Evolutionary conservation across 495 filamentous ascomycete species (phyloP), one percentile per base, ranked within the genome.

Genomic region (Aspergillus conjunctus): DNA sequence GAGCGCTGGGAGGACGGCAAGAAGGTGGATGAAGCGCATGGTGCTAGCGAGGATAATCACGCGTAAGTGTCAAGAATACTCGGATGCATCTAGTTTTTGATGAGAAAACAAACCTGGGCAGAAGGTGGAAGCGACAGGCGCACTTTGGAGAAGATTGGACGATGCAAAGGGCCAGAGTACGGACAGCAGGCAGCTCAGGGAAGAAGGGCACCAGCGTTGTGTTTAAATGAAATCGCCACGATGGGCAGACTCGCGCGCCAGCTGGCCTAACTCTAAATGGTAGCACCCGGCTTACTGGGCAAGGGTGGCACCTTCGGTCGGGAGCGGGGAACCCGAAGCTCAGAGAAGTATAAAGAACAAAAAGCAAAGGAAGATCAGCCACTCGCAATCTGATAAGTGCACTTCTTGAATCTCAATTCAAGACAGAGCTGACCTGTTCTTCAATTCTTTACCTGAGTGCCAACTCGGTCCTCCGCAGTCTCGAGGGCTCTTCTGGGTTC

Each of bases 1-100:
- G 67, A 94, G 78, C 21, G 88, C 80, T 59, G 90, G 87, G 65
- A 91, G 81, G 60, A 91, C 79, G 37, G 87, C 63, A 63, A 90
- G 73, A 26, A 83, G 60, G 51, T 84, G 79, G 61, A 86, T 79
- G 76, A 90, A 83, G 70, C 87, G 90, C 90, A 93, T 93, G 70
- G 60, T 70, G 67, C 59, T 67, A 31, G 30, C 17, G 34, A 41
- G 14, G 37, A 33, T 26, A 49, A 58, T 41, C 50, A 61, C 59
- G 59, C 45, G 61, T 60, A 58, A 52, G 50, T 66, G 41, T 59
- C 54, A 43, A 26, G 22, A 37, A 17, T 49, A 34, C 49, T 44
- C 14, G 26, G 48, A 26, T 8, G 21, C 15, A 21, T 21, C 20
- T 21, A 20, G 22, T 54, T 11, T 45, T 45, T 51, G 41, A 50